phyloP scores from a whole-genome alignment of 176 grass and related monocot species.

The Cenchrus purpureus region DNA sequence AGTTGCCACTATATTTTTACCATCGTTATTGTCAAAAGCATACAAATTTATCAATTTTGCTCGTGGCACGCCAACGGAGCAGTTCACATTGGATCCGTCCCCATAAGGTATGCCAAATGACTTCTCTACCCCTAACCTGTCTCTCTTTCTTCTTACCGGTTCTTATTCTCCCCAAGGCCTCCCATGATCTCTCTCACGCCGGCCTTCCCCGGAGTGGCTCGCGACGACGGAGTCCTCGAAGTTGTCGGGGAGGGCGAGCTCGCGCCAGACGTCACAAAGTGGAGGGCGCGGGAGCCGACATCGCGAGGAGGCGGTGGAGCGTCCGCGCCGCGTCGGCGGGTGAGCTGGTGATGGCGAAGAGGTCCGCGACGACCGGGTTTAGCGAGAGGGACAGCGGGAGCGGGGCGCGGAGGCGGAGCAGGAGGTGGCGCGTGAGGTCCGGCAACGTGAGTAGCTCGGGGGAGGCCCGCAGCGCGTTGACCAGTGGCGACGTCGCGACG shows the following conservation, averaged over 20 bases:
- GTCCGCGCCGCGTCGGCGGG: slow-evolving; percentile 30
- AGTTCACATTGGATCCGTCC: too few species aligned
- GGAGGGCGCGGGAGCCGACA: slow-evolving; percentile 62
- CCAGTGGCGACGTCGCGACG: slow-evolving; percentile 61
- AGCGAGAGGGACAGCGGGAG: slow-evolving; percentile 58
- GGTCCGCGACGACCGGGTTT: slow-evolving; percentile 45
- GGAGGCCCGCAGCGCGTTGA: slow-evolving; percentile 67
- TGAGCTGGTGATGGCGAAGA: slow-evolving; percentile 48
- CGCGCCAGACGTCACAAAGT: slow-evolving; percentile 75
- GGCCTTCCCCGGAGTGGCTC: not conserved
- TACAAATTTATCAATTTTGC: too few species aligned
- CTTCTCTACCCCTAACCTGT: too few species aligned
- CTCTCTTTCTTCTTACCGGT: too few species aligned
- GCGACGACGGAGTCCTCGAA: slow-evolving; percentile 72
- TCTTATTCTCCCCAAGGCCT: too few species aligned
- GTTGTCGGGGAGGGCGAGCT: slow-evolving; percentile 78
- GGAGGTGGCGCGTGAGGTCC: slow-evolving; percentile 51
- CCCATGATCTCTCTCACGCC: too few species aligned
- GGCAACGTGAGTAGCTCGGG: slow-evolving; percentile 52
- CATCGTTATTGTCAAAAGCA: too few species aligned
- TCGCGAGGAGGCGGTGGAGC: slow-evolving; percentile 62
- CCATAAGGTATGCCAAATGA: too few species aligned
- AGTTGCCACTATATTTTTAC: too few species aligned
- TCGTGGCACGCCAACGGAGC: too few species aligned
- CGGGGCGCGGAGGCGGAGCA: slow-evolving; percentile 56